Percentiles rank a stretch among this genome's conserved stretches.
These are phyloP conservation scores for Cynara cardunculus DNA, from an alignment of 129 eudicot genomes.

Conservation along the genomic window DNA sequence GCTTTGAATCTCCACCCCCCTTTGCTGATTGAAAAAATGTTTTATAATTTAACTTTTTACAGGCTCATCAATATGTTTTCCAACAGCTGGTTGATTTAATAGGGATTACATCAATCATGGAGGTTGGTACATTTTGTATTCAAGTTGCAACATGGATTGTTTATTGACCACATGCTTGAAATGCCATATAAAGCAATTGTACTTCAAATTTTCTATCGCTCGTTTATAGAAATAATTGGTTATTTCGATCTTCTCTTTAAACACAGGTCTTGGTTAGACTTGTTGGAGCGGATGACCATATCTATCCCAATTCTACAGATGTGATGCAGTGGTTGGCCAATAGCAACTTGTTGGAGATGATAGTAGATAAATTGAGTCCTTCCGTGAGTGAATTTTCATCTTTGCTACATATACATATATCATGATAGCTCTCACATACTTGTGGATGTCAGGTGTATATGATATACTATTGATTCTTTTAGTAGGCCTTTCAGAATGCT, in stretches of 20 bases:
- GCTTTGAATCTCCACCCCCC: background rate
- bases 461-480: background rate
- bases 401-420: background rate
- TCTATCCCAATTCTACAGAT: constrained; percentile 65
- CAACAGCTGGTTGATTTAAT: constrained; percentile 80
- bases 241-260: constrained; percentile 14
- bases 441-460: background rate
- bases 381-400: constrained; percentile 45
- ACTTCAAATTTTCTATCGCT: constrained; percentile 7
- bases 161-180: background rate
- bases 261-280: constrained; percentile 80
- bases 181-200: background rate
- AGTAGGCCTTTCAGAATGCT: background rate
- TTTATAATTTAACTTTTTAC: constrained; percentile 12
- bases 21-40: background rate
- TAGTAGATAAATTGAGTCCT: constrained; percentile 83
- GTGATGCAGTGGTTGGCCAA: constrained; percentile 91
- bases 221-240: background rate
- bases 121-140: constrained; percentile 40
- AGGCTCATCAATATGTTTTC: constrained; percentile 80
- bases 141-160: background rate
- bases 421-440: background rate
- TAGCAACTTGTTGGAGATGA: constrained; percentile 86
- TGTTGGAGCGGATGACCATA: constrained; percentile 88
- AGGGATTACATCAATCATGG: constrained; percentile 96